These are phyloP conservation scores for Mycena vulgaris DNA, from an alignment of 768 basidiomycete species.

Conservation along the genomic window DNA sequence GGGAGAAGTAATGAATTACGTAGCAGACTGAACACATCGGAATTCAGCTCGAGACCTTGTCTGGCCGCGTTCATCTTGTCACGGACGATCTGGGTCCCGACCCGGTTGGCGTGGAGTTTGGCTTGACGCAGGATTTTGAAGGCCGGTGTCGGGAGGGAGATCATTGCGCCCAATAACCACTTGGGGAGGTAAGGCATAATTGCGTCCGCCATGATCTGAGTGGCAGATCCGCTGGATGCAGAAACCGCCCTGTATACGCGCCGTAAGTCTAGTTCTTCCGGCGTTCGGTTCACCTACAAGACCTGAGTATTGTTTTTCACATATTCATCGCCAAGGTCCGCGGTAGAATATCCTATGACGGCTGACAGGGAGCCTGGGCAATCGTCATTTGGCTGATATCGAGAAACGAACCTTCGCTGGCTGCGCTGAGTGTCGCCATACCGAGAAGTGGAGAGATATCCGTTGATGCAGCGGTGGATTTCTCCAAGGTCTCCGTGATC, in stretches of 20 bases:
- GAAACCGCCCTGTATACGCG: neutral
- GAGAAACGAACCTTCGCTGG: constrained; percentile 2
- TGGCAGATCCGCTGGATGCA: neutral
- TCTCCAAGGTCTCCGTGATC: constrained; percentile 3
- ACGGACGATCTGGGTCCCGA: neutral
- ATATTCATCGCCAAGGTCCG: constrained; percentile 8
- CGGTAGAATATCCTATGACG: neutral
- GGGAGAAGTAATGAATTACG: neutral
- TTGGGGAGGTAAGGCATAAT: neutral
- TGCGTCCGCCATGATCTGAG: constrained; percentile 7
- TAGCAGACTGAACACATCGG: constrained; percentile 21
- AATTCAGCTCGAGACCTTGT: neutral
- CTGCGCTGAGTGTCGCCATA: neutral
- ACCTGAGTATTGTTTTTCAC: neutral
- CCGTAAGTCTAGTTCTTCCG: neutral
- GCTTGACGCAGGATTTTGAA: constrained; percentile 9
- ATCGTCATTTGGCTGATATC: neutral
- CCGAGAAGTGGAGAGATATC: constrained; percentile 8
- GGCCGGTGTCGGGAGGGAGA: constrained; percentile 20
- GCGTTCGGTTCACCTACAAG: neutral
- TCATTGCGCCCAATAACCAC: neutral
- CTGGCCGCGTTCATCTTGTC: constrained; percentile 12
- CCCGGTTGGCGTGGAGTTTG: neutral
- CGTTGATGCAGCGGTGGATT: neutral
- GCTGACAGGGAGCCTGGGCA: neutral